phyloP scores from a whole-genome alignment of 2,329 filamentous ascomycete species.

The Cercospora sesami region DNA sequence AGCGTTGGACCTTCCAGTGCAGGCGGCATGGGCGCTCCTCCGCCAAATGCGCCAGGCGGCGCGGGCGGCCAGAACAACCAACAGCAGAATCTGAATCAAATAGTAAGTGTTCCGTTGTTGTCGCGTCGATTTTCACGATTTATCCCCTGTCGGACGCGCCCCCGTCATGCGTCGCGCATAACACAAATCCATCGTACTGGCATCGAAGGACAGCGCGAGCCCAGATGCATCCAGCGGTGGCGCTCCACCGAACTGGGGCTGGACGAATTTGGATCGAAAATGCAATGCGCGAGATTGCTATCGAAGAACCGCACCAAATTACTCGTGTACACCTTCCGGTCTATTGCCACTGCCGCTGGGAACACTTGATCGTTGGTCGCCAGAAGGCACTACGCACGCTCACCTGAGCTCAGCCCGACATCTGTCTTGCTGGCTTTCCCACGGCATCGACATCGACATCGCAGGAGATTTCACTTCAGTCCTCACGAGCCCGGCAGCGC shows the following conservation, averaged over 20 bases:
- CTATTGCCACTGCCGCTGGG: background rate
- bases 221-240: background rate
- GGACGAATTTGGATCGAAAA: background rate
- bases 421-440: background rate
- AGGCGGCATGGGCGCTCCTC: conserved; percentile 46
- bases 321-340: background rate
- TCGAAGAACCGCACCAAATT: background rate
- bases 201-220: background rate
- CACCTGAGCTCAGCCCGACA: background rate
- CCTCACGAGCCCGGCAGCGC: background rate
- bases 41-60: conserved; percentile 48
- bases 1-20: conserved; percentile 40
- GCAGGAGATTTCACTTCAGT: background rate
- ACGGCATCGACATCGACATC: background rate
- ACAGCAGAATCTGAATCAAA: conserved; percentile 91
- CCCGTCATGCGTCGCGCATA: background rate
- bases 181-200: background rate
- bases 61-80: conserved; percentile 61
- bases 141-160: background rate
- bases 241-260: background rate
- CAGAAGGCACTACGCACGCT: background rate
- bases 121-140: background rate
- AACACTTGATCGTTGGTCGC: background rate
- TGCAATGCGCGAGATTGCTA: background rate
- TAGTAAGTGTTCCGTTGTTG: conserved; percentile 62